Evolutionary conservation across 2,329 filamentous ascomycete genomes (phyloP), one percentile per base, ranked within the genome.

Genomic region (Aspergillus versicolor): DNA sequence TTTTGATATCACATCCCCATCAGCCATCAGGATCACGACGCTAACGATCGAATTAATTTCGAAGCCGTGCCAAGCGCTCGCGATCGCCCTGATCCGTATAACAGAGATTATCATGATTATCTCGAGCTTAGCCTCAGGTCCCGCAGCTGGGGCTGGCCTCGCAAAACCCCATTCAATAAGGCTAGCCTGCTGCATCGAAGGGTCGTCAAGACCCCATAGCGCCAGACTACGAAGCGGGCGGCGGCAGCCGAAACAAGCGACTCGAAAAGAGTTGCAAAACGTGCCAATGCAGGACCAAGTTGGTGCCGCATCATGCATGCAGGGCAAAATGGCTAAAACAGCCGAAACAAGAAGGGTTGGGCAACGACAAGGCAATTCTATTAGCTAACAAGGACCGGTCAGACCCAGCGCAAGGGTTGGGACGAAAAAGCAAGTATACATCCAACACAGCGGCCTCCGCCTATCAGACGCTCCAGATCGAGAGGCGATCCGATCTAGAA

Each of bases 301-400:
- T 17, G 43, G 13, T n/a, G 43, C 21, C 7, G 13, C 43, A 27
- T 13, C 30, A 37, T 12, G 45, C 30, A 38, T 40, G 21, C 17
- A 38, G 47, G 37, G 22, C 40, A 50, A 50, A 50, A 4, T 15
- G 13, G 12, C 22, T 9, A 3, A 13, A 15, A 13, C 11, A 17
- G n/a, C 27, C n/a, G 43, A 45, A 45, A 45, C 21, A 45, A 45
- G 21, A 45, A 27, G 47, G n/a, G 47, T 41, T 37, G 34, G 47
- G 47, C 47, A 41, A 40, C 21, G 34, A 50, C 4, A 34, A 22
- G 46, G 21, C 27, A 41, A 50, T 40, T 50, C 37, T 24, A 50
- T 50, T 50, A 50, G 47, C 41, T 50, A 50, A 50, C 34, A 40
- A 21, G 47, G 41, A 50, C 47, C 21, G 22, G 43, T 17, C 32